Base-by-base conservation (phyloP, 2,329 filamentous ascomycete genomes). In the Fusarium transvaalense region DNA sequence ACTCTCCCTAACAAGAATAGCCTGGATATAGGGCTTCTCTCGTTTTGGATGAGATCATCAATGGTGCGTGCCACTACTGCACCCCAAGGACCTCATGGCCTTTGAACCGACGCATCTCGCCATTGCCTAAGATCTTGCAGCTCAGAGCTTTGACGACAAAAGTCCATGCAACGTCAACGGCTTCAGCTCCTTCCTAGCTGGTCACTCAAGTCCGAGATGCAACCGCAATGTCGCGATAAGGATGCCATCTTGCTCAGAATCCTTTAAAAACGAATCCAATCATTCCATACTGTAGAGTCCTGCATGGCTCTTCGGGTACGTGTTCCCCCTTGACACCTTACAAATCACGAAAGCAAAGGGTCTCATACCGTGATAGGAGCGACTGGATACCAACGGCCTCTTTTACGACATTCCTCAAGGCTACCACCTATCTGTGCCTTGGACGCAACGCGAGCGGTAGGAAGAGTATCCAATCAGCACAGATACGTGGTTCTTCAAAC, bases 131-230 rank as follows among this genome's bases (percentile, higher is more conserved):
- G 46, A 57, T 62, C 27, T 47, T 31, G 41, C 29, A 34, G 31
- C 55, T 50, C 42, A 9, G 46, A 10, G 12, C 41, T 25, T 19
- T 21, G 29, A 9, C 32, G 41, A 47, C 68, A 72, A 73, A 69
- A 69, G 67, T 67, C 32, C 69, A 53, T 69, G 15, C 57, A 42
- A 46, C 50, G 32, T 48, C 39, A 31, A 37, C 27, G 39, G 34
- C 38, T 61, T 21, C 42, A 45, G 58, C 66, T 66, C 68, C 71
- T 71, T 73, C 66, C 68, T 66, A 73, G 60, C 63, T 54, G 31
- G 66, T 56, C 41, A 61, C 32, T 31, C 35, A 48, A 43, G 17
- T 21, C 39, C 27, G 31, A 47, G 43, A 39, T 50, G 10, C 47
- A 50, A 50, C 47, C n/a, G 29, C 29, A 21, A 60, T 68, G 54